phyloP scores from a whole-genome alignment of 257 asterid genomes.

The Solanum rostratum region DNA sequence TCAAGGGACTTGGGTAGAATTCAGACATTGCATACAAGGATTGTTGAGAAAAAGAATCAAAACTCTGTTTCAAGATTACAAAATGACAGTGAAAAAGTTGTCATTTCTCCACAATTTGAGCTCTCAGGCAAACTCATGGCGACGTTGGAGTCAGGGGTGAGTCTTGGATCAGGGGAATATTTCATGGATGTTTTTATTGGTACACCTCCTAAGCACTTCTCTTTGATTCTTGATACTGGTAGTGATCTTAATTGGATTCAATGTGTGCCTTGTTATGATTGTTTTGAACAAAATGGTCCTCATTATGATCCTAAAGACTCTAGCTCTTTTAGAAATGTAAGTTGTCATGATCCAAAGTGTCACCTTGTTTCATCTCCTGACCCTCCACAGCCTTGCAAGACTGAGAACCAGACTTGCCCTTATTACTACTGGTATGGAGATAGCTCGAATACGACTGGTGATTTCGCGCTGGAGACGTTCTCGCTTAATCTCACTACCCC shows the following conservation, averaged over 20 bases:
- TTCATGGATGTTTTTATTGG: slow-evolving; percentile 87
- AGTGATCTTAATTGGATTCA: slow-evolving; percentile 96
- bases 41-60: slow-evolving; percentile 49
- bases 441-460: slow-evolving; percentile 84
- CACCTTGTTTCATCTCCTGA: slow-evolving; percentile 67
- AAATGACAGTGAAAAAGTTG: neutral
- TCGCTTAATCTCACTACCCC: slow-evolving; percentile 60
- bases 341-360: slow-evolving; percentile 65
- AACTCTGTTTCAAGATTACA: slow-evolving; percentile 27
- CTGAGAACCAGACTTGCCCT: slow-evolving; percentile 48
- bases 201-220: slow-evolving; percentile 80
- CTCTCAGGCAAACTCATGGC: slow-evolving; percentile 55
- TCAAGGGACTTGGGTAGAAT: slow-evolving; percentile 59
- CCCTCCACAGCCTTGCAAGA: slow-evolving; percentile 44
- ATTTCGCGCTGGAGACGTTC: slow-evolving; percentile 67
- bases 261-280: slow-evolving; percentile 75
- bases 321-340: slow-evolving; percentile 37
- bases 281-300: slow-evolving; percentile 81
- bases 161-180: slow-evolving; percentile 58
- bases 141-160: slow-evolving; percentile 65
- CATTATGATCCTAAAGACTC: slow-evolving; percentile 53
- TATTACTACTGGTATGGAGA: slow-evolving; percentile 95
- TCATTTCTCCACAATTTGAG: slow-evolving; percentile 16
- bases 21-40: slow-evolving; percentile 56
- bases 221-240: slow-evolving; percentile 82